Percentiles rank a stretch among this genome's conserved stretches.
Conservation (phyloP, 176 grass and related monocot genomes). For the Elymus sibiricus region DNA sequence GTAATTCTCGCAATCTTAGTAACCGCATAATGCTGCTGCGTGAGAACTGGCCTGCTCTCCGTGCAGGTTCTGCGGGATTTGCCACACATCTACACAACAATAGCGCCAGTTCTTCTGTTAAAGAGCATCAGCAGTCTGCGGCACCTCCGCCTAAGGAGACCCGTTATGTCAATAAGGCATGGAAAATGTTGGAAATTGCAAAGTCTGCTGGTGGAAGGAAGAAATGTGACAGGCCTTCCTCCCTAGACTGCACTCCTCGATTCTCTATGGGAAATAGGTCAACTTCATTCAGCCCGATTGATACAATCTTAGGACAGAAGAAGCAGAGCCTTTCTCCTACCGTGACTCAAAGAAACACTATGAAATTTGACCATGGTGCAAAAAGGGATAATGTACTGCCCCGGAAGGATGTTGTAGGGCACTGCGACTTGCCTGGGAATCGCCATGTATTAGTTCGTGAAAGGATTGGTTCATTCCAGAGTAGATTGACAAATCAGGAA, state of each 20-base stretch:
- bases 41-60: conserved; percentile 56
- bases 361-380: not conserved
- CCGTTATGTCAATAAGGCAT: conserved; percentile 50
- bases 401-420: not conserved
- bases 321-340: not conserved
- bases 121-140: not conserved
- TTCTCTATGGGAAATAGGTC: conserved; percentile 49
- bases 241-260: not conserved
- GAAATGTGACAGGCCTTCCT: conserved; percentile 26
- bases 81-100: conserved; percentile 14
- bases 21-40: conserved; percentile 43
- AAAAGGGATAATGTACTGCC: conserved; percentile 14
- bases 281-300: conserved; percentile 36
- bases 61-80: conserved; percentile 54
- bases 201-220: conserved; percentile 38
- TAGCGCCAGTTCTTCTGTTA: conserved; percentile 14
- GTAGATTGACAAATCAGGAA: conserved; percentile 29
- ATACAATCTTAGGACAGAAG: conserved; percentile 23
- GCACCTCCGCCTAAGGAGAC: not conserved
- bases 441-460: not conserved
- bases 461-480: not conserved
- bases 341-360: not conserved
- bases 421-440: not conserved
- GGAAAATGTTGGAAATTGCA: conserved; percentile 78
- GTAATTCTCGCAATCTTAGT: conserved; percentile 42